Percentiles rank a stretch among this genome's conserved stretches.
These are phyloP conservation scores for Yarrowia deformans DNA, from an alignment of 805 yeast genomes.

Conservation along the genomic window DNA sequence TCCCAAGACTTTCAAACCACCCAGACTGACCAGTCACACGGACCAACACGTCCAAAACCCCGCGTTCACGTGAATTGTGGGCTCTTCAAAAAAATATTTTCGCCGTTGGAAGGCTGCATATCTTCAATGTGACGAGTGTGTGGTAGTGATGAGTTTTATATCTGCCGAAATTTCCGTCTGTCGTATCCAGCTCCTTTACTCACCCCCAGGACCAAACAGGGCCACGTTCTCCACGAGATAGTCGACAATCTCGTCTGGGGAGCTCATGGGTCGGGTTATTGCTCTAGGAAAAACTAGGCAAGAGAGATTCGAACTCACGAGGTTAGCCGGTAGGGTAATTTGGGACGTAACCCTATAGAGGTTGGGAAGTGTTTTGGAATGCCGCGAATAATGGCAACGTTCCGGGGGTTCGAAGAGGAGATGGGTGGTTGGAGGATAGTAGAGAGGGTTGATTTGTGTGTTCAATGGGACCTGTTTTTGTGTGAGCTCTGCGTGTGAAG, in stretches of 20 bases:
- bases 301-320: slow-evolving; percentile 39
- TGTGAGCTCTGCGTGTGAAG: too few relatives aligned
- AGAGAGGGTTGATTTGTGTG: too few relatives aligned
- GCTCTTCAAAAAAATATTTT: not conserved
- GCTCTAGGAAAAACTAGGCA: slow-evolving; percentile 2
- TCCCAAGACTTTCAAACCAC: not conserved
- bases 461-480: too few relatives aligned
- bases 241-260: slow-evolving; percentile 49
- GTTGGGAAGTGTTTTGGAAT: not conserved
- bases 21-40: not conserved
- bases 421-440: too few relatives aligned
- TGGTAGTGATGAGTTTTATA: not conserved
- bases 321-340: slow-evolving; percentile 36
- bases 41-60: not conserved
- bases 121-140: not conserved
- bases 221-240: slow-evolving; percentile 47
- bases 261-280: slow-evolving; percentile 24
- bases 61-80: slow-evolving; percentile 10
- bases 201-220: slow-evolving; percentile 49
- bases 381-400: not conserved
- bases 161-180: not conserved
- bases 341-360: slow-evolving; percentile 20
- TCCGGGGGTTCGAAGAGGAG: slow-evolving; percentile 3
- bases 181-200: slow-evolving; percentile 8
- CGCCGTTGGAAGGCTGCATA: not conserved